phyloP scores from a whole-genome alignment of 176 grass and related monocot genomes.

The Themeda triandra region DNA sequence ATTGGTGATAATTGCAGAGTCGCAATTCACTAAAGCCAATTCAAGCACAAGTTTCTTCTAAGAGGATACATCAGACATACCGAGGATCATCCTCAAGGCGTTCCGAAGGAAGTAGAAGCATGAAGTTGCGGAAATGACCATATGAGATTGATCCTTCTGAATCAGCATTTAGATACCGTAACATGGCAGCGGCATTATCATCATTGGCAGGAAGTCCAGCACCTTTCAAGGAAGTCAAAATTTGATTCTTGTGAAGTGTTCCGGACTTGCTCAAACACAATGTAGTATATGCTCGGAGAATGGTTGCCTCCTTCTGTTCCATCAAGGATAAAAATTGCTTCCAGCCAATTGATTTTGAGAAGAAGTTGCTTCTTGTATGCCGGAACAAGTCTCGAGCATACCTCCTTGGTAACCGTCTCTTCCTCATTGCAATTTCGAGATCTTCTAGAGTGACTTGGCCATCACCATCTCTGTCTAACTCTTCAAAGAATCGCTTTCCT shows the following conservation, averaged over 20 bases:
- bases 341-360: slow-evolving; percentile 96
- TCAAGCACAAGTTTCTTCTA: not conserved
- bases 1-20: not conserved
- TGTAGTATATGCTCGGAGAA: slow-evolving; percentile 88
- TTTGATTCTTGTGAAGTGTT: slow-evolving; percentile 95
- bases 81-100: slow-evolving; percentile 95
- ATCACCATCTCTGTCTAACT: slow-evolving; percentile 90
- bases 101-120: slow-evolving; percentile 94
- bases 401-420: slow-evolving; percentile 68
- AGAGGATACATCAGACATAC: slow-evolving; percentile 35
- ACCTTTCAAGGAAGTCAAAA: slow-evolving; percentile 73
- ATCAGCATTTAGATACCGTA: not conserved
- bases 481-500: slow-evolving; percentile 98
- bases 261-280: slow-evolving; percentile 96
- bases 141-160: slow-evolving; percentile 84
- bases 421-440: slow-evolving; percentile 94
- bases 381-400: slow-evolving; percentile 82
- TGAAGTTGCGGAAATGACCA: slow-evolving; percentile 96
- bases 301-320: slow-evolving; percentile 98
- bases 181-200: not conserved
- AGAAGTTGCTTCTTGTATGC: slow-evolving; percentile 75
- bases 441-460: slow-evolving; percentile 91
- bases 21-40: not conserved
- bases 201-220: slow-evolving; percentile 69
- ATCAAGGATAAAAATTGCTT: slow-evolving; percentile 94